Conservation (phyloP, 1,139 yeast genomes). For the Wickerhamomyces sp. region DNA sequence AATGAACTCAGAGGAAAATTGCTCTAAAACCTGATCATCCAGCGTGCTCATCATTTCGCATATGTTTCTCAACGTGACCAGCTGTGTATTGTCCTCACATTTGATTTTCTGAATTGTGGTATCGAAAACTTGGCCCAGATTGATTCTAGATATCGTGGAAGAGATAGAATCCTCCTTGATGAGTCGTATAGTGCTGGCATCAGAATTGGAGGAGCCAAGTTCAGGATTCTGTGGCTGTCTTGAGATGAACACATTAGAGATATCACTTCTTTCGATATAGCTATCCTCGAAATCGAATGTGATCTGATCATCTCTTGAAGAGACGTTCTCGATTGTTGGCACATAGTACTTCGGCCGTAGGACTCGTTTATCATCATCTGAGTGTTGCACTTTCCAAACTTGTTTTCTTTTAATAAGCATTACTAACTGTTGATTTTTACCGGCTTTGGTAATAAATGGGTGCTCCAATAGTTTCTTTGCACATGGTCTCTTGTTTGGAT, state of each 20-base stretch:
- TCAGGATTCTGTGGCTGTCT: slow-evolving; percentile 13
- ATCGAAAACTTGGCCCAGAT: slow-evolving; percentile 7
- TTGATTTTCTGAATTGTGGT: slow-evolving; percentile 3
- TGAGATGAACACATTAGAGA: slow-evolving; percentile 19
- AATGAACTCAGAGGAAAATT: slow-evolving; percentile 4
- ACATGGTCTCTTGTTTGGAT: slow-evolving; percentile 53
- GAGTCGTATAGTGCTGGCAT: slow-evolving; percentile 3
- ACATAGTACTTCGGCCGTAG: slow-evolving; percentile 10
- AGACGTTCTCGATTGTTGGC: slow-evolving; percentile 12
- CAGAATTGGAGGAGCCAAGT: no score
- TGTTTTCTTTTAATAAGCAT: slow-evolving; percentile 26
- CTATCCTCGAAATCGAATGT: slow-evolving; percentile 22
- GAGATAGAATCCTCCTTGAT: background rate
- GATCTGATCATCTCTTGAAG: slow-evolving; percentile 2
- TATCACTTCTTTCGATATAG: slow-evolving; percentile 2
- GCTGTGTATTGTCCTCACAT: slow-evolving; percentile 9
- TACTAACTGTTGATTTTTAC: slow-evolving; percentile 29
- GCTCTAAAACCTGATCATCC: slow-evolving; percentile 8
- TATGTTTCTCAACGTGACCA: slow-evolving; percentile 12
- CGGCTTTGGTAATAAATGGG: slow-evolving; percentile 49
- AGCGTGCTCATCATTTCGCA: slow-evolving; percentile 11
- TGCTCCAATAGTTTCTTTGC: slow-evolving; percentile 59
- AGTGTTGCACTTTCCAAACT: slow-evolving; percentile 14
- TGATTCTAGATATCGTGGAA: background rate
- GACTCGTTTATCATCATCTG: slow-evolving; percentile 11